These are phyloP conservation scores for Acanthamoeba sp. DNA, from an alignment of 208 protist species.

Conservation along the genomic window DNA sequence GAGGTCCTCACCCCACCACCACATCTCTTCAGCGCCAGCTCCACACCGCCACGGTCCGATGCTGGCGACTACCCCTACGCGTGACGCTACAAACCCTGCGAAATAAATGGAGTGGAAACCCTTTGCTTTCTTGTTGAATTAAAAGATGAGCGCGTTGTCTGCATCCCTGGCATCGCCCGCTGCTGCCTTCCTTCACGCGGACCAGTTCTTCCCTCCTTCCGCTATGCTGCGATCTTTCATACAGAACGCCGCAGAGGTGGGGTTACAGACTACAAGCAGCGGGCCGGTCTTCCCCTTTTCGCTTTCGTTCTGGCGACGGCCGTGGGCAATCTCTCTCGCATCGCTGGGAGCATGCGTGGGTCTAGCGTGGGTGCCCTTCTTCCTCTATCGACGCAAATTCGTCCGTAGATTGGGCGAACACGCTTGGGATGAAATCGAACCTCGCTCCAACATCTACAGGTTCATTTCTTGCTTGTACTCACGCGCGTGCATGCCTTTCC, in stretches of 20 bases:
- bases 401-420: not conserved
- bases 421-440: slow-evolving; percentile 2
- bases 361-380: not conserved
- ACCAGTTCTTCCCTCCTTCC: slow-evolving; percentile 17
- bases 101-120: too few species aligned
- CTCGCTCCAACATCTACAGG: slow-evolving; percentile 3
- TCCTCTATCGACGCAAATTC: slow-evolving; percentile 41
- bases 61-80: not conserved
- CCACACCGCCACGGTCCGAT: not conserved
- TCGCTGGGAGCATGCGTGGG: not conserved
- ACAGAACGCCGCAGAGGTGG: not conserved
- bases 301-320: slow-evolving; percentile 4
- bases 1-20: not conserved
- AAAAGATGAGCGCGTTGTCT: not conserved
- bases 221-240: slow-evolving; percentile 4
- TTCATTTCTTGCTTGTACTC: not conserved
- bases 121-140: too few species aligned
- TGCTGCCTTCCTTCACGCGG: not conserved
- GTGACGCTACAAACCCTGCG: too few species aligned
- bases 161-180: not conserved
- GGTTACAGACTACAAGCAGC: not conserved
- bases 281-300: not conserved
- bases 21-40: not conserved
- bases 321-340: not conserved
- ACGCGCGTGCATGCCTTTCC: not conserved